These are phyloP conservation scores for Phytophthora capsici DNA, from an alignment of 352 stramenopile species.

Conservation along the genomic window DNA sequence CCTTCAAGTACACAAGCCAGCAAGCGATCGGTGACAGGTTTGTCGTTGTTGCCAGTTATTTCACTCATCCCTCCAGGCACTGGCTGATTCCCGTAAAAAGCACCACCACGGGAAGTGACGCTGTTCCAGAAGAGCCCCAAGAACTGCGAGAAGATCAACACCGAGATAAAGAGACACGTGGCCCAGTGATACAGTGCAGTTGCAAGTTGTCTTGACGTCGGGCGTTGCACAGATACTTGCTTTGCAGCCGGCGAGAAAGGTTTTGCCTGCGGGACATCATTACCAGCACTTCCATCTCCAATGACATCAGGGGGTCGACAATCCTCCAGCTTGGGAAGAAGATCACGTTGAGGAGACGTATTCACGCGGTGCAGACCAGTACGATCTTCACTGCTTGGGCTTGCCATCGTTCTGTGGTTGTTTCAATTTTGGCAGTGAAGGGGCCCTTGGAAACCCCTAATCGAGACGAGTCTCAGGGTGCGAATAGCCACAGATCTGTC, in stretches of 20 bases:
- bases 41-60: slow-evolving; percentile 52
- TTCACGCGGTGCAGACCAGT: slow-evolving; percentile 30
- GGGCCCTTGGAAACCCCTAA: neutral
- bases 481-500: slow-evolving; percentile 41
- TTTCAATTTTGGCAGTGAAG: slow-evolving; percentile 4
- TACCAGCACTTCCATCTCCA: neutral
- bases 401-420: slow-evolving; percentile 3
- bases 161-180: slow-evolving; percentile 37
- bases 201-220: slow-evolving; percentile 18
- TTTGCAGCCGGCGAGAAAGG: neutral
- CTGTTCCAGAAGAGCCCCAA: slow-evolving; percentile 40
- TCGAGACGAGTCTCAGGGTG: slow-evolving; percentile 17
- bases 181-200: slow-evolving; percentile 37
- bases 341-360: slow-evolving; percentile 1
- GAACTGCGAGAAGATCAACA: slow-evolving; percentile 37
- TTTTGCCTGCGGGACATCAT: slow-evolving; percentile 7
- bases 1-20: slow-evolving; percentile 54
- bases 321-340: slow-evolving; percentile 18
- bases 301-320: slow-evolving; percentile 24
- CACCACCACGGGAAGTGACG: neutral
- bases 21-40: slow-evolving; percentile 51
- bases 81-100: slow-evolving; percentile 29
- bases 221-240: neutral
- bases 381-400: slow-evolving; percentile 3
- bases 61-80: slow-evolving; percentile 16